Evolutionary conservation across 2,329 filamentous ascomycete genomes (phyloP).

Genomic region (Colletotrichum somersetense): DNA sequence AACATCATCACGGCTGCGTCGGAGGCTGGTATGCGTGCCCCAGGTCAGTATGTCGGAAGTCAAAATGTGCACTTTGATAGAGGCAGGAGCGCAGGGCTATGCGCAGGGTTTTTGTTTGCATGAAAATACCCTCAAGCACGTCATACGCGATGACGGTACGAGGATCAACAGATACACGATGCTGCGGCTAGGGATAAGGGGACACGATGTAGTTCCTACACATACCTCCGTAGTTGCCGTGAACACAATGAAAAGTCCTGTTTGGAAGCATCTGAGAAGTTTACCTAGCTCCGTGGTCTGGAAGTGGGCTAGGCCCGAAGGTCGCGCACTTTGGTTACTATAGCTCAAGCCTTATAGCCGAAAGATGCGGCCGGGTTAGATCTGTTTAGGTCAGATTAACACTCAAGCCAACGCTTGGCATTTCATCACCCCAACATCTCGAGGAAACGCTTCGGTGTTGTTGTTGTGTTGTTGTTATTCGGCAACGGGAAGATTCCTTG

Average conservation of each 20-base stretch:
- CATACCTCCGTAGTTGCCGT: background rate
- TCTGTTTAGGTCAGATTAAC: too few relatives aligned
- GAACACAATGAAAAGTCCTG: background rate
- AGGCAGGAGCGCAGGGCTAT: background rate
- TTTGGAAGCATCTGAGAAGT: background rate
- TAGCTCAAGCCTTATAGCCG: background rate
- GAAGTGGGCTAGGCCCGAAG: too few relatives aligned
- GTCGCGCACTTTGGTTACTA: background rate
- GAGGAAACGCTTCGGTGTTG: background rate
- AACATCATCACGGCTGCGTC: background rate
- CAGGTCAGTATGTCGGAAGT: background rate
- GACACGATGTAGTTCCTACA: background rate
- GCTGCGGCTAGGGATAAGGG: background rate
- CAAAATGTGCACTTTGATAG: background rate
- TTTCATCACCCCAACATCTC: background rate
- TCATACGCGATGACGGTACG: conserved; percentile 4
- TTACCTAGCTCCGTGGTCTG: background rate
- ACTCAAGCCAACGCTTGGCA: too few relatives aligned
- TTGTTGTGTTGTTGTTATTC: too few relatives aligned
- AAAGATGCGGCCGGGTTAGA: background rate
- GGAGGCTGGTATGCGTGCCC: background rate
- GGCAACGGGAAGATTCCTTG: background rate
- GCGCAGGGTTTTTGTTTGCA: background rate
- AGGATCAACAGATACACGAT: conserved; percentile 1
- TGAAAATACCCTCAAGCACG: conserved; percentile 3